phyloP scores from a whole-genome alignment of 1,139 yeast genomes.

The Kurtzmaniella natalensis region DNA sequence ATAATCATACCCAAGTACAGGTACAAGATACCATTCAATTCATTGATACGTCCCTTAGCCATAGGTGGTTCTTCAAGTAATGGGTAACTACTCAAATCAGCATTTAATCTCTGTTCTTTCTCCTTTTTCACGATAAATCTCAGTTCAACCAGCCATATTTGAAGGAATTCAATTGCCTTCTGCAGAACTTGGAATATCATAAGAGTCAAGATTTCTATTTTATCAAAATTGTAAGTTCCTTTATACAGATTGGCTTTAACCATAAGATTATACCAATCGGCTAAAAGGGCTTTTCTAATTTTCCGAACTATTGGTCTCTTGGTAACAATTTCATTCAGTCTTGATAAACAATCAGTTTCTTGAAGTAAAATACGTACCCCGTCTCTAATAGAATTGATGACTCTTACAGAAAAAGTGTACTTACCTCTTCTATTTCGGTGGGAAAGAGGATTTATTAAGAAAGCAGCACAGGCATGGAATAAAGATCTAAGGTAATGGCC shows the following conservation, averaged over 20 bases:
- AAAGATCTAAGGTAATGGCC: slow-evolving; percentile 54
- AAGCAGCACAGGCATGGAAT: slow-evolving; percentile 71
- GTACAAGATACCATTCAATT: slow-evolving; percentile 65
- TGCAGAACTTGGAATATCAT: slow-evolving; percentile 73
- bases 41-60: slow-evolving; percentile 68
- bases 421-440: slow-evolving; percentile 38
- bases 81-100: slow-evolving; percentile 40
- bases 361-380: slow-evolving; percentile 78
- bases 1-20: slow-evolving; percentile 68
- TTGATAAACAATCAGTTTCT: slow-evolving; percentile 77
- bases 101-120: slow-evolving; percentile 31
- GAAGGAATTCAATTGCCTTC: slow-evolving; percentile 68
- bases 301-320: slow-evolving; percentile 65
- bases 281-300: slow-evolving; percentile 72
- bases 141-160: slow-evolving; percentile 68
- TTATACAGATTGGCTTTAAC: slow-evolving; percentile 81
- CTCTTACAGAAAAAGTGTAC: slow-evolving; percentile 42
- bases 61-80: slow-evolving; percentile 54
- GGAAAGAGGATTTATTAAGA: slow-evolving; percentile 65
- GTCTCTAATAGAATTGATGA: slow-evolving; percentile 56
- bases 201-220: slow-evolving; percentile 66
- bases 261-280: slow-evolving; percentile 89
- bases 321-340: slow-evolving; percentile 76
- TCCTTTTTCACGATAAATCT: slow-evolving; percentile 35
- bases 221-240: slow-evolving; percentile 60